A percentile compares a stretch with the other conserved stretches of the same genome.
phyloP scores from a whole-genome alignment of 1,284 basidiomycete genomes.

The Trichosporon sp. region DNA sequence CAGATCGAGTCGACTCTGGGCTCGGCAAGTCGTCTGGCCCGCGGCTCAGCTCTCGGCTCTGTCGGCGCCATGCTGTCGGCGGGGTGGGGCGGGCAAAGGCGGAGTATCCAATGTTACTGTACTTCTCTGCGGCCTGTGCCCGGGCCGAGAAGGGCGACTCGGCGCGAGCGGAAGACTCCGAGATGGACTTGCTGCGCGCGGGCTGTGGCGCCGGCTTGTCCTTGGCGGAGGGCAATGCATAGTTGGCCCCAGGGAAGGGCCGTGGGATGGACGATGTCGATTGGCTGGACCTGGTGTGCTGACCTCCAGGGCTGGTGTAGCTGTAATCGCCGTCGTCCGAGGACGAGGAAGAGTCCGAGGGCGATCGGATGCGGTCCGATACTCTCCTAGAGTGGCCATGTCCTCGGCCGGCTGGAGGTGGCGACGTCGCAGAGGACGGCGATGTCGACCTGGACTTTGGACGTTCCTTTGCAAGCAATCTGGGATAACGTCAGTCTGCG shows the following conservation, averaged over 20 bases:
- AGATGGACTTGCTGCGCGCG: conserved; percentile 29
- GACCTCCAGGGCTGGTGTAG: background rate
- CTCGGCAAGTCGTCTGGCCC: conserved; percentile 22
- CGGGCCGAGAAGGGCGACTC: conserved; percentile 30
- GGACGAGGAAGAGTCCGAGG: conserved; percentile 36
- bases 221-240: conserved; percentile 4
- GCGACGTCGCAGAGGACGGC: background rate
- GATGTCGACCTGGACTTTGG: background rate
- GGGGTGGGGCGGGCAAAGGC: conserved; percentile 28
- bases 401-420: background rate
- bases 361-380: conserved; percentile 39
- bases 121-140: conserved; percentile 23
- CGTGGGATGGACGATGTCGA: background rate
- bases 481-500: background rate
- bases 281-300: background rate
- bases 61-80: conserved; percentile 19
- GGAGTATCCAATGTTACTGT: conserved; percentile 14
- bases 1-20: conserved; percentile 1
- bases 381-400: conserved; percentile 19
- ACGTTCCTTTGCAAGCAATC: background rate
- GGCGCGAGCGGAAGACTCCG: conserved; percentile 21
- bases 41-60: conserved; percentile 18
- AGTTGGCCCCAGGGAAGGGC: conserved; percentile 1
- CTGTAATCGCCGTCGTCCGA: conserved; percentile 23
- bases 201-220: background rate